Evolutionary conservation across 179 eudicot species (phyloP), one percentile per base, ranked within the genome.

Genomic region (Beta corolliflora): DNA sequence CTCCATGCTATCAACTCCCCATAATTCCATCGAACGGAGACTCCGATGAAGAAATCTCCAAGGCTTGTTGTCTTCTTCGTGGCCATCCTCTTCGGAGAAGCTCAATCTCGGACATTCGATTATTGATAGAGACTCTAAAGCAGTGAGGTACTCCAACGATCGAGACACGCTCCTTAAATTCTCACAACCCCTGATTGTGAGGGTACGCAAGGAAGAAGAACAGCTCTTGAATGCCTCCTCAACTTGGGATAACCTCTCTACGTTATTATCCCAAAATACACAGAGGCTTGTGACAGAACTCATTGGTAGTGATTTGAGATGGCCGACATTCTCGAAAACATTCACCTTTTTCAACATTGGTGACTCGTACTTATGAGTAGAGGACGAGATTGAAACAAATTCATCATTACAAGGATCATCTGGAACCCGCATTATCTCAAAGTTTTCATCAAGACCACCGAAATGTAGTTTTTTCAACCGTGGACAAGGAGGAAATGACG

Each of bases 11-110:
- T 19, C 48, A n/a, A 82, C 19, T 4, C 7, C 12, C 19, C 25
- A 3, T 73, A 82, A 65, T 45, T n/a, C 52, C 60, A 82, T 73
- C 52, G 53, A 52, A 55, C 9, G 44, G 44, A 82, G 81, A 44
- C 75, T 53, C 14, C 73, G 67, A 56, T 66, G 19, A 55, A 82
- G 74, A 59, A 52, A n/a, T 64, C 31, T 52, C 84, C 84, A 77
- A n/a, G 81, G 81, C 69, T 29, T 59, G 21, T 41, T 71, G 0
- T 63, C 77, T 15, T 15, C 65, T 7, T 52, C 41, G 8, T 54
- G 10, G 12, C 1, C 23, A 8, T 60, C n/a, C 3, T 9, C 8
- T 44, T 79, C 53, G 7, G 41, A 7, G 46, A 75, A 59, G 50
- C 9, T 21, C 16, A 79, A 15, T 5, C 1, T 19, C 7, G 36